Evolutionary conservation across 768 basidiomycete species (phyloP).

Genomic region (Panaeolus papilionaceus): DNA sequence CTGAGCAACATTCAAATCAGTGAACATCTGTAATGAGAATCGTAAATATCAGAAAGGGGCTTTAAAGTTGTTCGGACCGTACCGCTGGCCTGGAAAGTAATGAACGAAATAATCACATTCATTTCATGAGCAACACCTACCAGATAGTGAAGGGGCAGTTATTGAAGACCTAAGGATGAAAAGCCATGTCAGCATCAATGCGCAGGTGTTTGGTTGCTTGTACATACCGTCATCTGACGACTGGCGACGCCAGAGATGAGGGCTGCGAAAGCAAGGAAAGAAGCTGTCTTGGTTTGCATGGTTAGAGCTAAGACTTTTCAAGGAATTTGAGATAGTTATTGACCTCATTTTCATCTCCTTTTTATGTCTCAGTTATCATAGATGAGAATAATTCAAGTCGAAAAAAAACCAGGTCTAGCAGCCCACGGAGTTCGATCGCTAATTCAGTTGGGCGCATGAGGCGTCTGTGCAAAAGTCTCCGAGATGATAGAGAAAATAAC

Average conservation of each 20-base stretch:
- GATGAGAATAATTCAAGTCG: not conserved
- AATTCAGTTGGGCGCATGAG: not conserved
- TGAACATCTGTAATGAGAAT: conserved; percentile 14
- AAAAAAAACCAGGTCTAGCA: not conserved
- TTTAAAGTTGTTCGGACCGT: not conserved
- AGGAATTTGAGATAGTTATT: not conserved
- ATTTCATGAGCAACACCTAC: not conserved
- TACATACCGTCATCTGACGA: conserved; percentile 10
- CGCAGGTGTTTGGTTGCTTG: not conserved
- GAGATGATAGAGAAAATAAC: not conserved
- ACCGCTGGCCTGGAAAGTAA: conserved; percentile 1
- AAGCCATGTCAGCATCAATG: not conserved
- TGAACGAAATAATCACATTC: not conserved
- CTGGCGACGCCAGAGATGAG: conserved; percentile 7
- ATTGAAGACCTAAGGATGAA: conserved; percentile 1
- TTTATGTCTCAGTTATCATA: conserved; percentile 1
- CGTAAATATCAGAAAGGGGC: not conserved
- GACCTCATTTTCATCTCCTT: not conserved
- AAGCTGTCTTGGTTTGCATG: conserved; percentile 4
- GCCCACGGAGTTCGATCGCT: not conserved
- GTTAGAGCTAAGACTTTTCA: not conserved
- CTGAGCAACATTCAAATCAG: conserved; percentile 41
- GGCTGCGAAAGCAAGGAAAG: conserved; percentile 5
- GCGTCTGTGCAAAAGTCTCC: not conserved
- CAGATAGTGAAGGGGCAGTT: conserved; percentile 4